Evolutionary conservation across 345 rosid species (phyloP), one percentile per base, ranked within the genome.

Genomic region (Linum lewisii): DNA sequence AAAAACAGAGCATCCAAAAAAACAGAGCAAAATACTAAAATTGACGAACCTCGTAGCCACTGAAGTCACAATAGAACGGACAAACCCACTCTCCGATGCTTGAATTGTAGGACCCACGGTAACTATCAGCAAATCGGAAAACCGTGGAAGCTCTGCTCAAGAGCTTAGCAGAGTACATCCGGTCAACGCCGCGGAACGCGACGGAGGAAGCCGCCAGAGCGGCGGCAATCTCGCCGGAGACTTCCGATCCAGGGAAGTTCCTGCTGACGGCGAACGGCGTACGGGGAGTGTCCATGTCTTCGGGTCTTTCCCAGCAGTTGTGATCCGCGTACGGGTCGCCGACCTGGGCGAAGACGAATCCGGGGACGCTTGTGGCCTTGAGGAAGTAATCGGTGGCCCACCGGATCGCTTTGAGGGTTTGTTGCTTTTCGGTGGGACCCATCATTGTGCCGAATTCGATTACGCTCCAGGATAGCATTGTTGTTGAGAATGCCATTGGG

Each of bases 51-150:
- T 69, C 61, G 21, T 63, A 69, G 60, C 73, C 73, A 45, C 64
- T 69, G 58, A 9, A 69, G 53, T 69, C 73, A 20, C 68, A 69
- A 61, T 69, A 69, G 34, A 69, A 69, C 0, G 73, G 68, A 55
- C 68, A 69, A 25, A 63, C 73, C 73, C 73, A 69, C 0, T 44
- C 68, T 45, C 64, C 64, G 44, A 69, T 67, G 51, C 57, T 59
- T 2, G 38, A 60, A 9, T 63, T 69, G 14, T 69, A 69, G 3
- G 68, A 63, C 26, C 73, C 73, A 9, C 73, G 68, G 54, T 63
- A 58, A 58, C 64, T 54, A 29, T 63, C 68, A 6, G 73, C 73
- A 44, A 69, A 69, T 2, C 23, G 7, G 29, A 69, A 63, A 18
- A 51, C 55, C 55, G 55, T 51, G 21, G 21, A 19, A 51, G 55